These are phyloP conservation scores for Diversispora epigaea DNA, from an alignment of 192 early-diverging fungal species.

Conservation along the genomic window DNA sequence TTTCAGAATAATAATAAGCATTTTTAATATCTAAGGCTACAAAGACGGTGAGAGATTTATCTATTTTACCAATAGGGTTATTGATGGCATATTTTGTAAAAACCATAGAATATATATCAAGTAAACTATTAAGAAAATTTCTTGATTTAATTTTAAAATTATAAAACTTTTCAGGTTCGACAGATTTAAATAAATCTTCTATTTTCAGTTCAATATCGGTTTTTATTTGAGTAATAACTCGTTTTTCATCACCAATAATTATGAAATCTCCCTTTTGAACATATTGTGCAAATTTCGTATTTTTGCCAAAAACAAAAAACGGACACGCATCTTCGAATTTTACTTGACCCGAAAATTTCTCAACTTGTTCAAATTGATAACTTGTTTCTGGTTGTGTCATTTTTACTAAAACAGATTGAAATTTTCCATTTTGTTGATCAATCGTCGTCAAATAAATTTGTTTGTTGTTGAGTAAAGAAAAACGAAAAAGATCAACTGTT, in stretches of 20 bases:
- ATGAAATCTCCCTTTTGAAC: conserved; percentile 23
- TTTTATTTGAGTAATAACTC: conserved; percentile 9
- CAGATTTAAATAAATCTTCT: background rate
- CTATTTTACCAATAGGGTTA: background rate
- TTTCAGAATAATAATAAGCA: background rate
- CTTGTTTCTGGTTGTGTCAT: conserved; percentile 21
- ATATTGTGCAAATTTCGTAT: conserved; percentile 9
- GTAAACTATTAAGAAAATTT: background rate
- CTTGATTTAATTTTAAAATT: conserved; percentile 1
- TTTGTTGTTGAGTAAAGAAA: conserved; percentile 6
- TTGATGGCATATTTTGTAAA: conserved; percentile 25
- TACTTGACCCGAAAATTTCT: conserved; percentile 4
- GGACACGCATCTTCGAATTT: background rate
- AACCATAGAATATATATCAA: conserved; percentile 25
- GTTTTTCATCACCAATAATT: conserved; percentile 26
- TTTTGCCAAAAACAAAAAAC: conserved; percentile 14
- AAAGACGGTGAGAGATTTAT: background rate
- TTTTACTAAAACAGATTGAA: conserved; percentile 8
- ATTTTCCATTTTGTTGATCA: background rate
- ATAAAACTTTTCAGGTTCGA: background rate
- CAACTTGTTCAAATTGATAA: background rate
- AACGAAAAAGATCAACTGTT: background rate
- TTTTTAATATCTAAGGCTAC: background rate
- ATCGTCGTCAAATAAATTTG: conserved; percentile 15
- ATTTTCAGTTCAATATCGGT: conserved; percentile 21